Evolutionary conservation across 1,284 basidiomycete species (phyloP), one percentile per base, ranked within the genome.

Genomic region (Ganoderma meredithae): DNA sequence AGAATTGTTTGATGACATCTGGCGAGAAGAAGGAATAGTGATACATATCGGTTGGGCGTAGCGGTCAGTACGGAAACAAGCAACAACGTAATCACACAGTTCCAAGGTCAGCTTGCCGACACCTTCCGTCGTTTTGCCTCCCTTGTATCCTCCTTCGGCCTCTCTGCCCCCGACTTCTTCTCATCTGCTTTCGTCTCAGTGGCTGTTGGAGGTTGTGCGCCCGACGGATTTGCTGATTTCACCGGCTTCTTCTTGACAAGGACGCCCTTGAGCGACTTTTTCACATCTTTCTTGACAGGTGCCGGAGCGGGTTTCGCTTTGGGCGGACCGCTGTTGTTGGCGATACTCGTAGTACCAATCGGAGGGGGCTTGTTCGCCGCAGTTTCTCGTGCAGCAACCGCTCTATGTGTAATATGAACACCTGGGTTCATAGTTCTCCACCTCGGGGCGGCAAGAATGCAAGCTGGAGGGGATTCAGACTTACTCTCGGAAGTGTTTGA

Each of bases 401-500:
- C 92, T 78, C 92, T 94, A 74, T 15, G 65, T 25, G 47, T 22
- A 43, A 49, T 8, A 62, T 61, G 66, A 61, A 58, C 58, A 62
- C 53, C 39, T 58, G 27, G 10, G 8, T 25, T 22, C 8, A 47
- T 41, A 59, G 47, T 43, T 65, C 64, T 69, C 69, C 61, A 55
- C 72, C 61, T 78, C 60, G 59, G 39, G 39, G 58, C 58, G 55
- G 31, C 33, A 31, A 17, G 9, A n/a, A 7, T 39, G 41, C 31
- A 10, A 4, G 36, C 17, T 19, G 58, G 31, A 62, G 62, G 65
- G 47, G 22, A 49, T 25, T 25, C 9, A 53, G 17, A 79, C 85
- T 69, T 78, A 95, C 94, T 93, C 89, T 82, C 90, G 88, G 79
- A 95, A 97, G 71, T 83, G 84, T 71, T 87, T 87, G 65, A 96